Conservation (phyloP, 805 yeast species). For the Henningerozyma blattae region DNA sequence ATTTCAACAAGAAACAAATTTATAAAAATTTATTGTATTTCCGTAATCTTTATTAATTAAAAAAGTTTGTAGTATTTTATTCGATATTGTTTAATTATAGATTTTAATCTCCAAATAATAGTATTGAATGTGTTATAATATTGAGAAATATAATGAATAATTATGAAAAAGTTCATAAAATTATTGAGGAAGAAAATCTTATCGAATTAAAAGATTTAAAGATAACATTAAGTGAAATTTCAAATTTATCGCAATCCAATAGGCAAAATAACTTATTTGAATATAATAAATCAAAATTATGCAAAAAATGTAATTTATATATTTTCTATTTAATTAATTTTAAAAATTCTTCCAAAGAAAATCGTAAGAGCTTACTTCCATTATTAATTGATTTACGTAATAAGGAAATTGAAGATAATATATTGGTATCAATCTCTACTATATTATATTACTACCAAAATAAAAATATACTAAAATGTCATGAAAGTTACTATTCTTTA, state of each 20-base stretch:
- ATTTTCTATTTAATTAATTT: constrained; percentile 17
- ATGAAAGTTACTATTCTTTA: constrained; percentile 55
- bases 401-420: constrained; percentile 26
- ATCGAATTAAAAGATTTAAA: no score
- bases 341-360: constrained; percentile 30
- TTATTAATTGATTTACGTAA: constrained; percentile 42
- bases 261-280: constrained; percentile 15
- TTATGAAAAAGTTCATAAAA: no score
- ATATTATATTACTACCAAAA: constrained; percentile 50
- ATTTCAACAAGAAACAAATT: no score
- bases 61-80: no score
- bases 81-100: no score
- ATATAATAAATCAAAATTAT: constrained; percentile 27
- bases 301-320: constrained; percentile 33
- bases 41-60: no score
- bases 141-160: no score
- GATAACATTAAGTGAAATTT: no score
- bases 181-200: no score
- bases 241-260: constrained; percentile 7
- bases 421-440: constrained; percentile 45
- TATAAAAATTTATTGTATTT: no score
- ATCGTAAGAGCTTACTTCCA: constrained; percentile 36
- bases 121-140: no score
- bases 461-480: constrained; percentile 13
- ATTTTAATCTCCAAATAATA: no score